Evolutionary conservation across 1,139 yeast genomes (phyloP).

Genomic region (Saccharomycopsis phalli): DNA sequence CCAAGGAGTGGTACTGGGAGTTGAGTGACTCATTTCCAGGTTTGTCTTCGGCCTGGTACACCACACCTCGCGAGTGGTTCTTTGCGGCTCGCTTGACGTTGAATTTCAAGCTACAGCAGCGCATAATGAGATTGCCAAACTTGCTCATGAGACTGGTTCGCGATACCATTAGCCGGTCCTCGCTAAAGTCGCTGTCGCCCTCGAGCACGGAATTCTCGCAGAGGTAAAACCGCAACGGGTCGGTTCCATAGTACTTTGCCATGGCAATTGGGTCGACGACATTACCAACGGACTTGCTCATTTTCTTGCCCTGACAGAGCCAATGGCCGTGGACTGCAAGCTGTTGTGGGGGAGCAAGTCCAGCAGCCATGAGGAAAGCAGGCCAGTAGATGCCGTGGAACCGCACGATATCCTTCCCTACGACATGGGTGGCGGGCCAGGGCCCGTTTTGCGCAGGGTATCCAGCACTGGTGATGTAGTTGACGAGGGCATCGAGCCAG

Average conservation of each 20-base stretch:
- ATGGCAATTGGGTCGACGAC: slow-evolving; percentile 85
- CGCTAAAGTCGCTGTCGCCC: slow-evolving; percentile 72
- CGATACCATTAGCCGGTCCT: slow-evolving; percentile 43
- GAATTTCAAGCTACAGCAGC: slow-evolving; percentile 69
- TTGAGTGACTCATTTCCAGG: slow-evolving; percentile 1
- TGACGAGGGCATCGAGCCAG: slow-evolving; percentile 93
- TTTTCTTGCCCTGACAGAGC: slow-evolving; percentile 81
- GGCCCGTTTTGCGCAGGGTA: slow-evolving; percentile 35
- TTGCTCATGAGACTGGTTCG: slow-evolving; percentile 71
- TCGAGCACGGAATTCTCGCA: slow-evolving; percentile 68
- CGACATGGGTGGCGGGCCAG: slow-evolving; percentile 55
- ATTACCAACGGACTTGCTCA: slow-evolving; percentile 90
- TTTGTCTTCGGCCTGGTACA: not conserved
- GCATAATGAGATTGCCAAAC: slow-evolving; percentile 67
- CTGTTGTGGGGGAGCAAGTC: slow-evolving; percentile 56
- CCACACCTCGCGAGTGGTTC: not conserved
- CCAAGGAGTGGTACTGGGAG: slow-evolving; percentile 8
- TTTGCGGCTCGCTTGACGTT: slow-evolving; percentile 39
- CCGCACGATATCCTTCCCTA: slow-evolving; percentile 85
- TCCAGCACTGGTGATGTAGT: slow-evolving; percentile 71
- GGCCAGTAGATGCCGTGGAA: slow-evolving; percentile 97
- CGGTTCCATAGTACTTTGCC: slow-evolving; percentile 55
- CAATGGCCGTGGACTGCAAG: slow-evolving; percentile 92
- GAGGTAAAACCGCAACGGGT: slow-evolving; percentile 67
- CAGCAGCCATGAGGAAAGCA: slow-evolving; percentile 78